Percentiles rank a stretch among this genome's conserved stretches.
Evolutionary conservation across 257 asterid species (phyloP).

Genomic region (Solanum bukasovii): DNA sequence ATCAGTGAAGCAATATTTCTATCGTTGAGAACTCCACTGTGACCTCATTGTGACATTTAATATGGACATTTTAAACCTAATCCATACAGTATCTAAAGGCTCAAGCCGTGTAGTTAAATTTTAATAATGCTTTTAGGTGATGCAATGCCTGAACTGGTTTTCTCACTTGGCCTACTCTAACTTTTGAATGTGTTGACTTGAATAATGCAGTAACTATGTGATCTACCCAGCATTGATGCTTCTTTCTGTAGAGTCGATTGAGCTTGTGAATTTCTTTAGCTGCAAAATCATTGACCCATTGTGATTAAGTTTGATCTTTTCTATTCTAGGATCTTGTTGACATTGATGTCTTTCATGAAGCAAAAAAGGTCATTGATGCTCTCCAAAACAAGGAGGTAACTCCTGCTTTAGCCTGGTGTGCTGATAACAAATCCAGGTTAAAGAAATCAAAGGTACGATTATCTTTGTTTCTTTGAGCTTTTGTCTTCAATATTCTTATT

Average conservation of each 20-base stretch:
- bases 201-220: neutral
- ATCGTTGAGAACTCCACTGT: neutral
- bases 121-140: neutral
- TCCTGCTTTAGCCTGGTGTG: conserved; percentile 98
- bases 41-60: neutral
- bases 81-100: neutral
- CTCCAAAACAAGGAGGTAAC: conserved; percentile 77
- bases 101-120: neutral
- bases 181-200: neutral
- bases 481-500: neutral
- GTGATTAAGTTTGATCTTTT: conserved; percentile 14
- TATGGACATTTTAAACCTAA: neutral
- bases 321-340: conserved; percentile 83
- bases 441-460: conserved; percentile 78
- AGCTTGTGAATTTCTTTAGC: neutral
- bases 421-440: conserved; percentile 87
- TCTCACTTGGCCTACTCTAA: neutral
- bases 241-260: neutral
- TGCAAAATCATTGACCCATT: neutral
- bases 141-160: neutral
- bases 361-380: conserved; percentile 85
- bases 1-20: neutral
- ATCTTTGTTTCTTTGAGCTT: neutral
- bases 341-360: conserved; percentile 87
- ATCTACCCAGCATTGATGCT: neutral